Evolutionary conservation across 805 yeast genomes (phyloP), one percentile per base, ranked within the genome.

Genomic region (Pichia heedii): DNA sequence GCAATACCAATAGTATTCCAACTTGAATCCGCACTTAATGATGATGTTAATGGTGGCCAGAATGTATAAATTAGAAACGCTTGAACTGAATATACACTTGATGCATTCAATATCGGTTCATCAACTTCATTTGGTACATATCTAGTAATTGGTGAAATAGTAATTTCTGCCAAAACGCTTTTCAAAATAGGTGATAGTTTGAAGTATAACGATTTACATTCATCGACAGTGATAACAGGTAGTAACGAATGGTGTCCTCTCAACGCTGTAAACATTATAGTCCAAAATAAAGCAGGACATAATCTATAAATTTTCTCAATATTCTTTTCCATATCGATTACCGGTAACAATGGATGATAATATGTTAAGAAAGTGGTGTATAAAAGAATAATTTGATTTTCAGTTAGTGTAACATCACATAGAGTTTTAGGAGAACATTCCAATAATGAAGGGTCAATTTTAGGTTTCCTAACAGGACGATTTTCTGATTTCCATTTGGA

Each of bases 1-100:
- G 97, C 97, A 37, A 86, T 80, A 0, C 97, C 97, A 20, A 87
- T 81, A 1, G 97, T 86, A 58, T 84, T 86, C 95, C 97, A 90
- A 4, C 95, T 83, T 8, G 96, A 83, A 58, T 93, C 97, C 0
- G 97, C 96, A 61, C 94, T 84, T 38, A 93, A 70, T 0, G 97
- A 88, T 0, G 97, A 87, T 0, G 96, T 86, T 33, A 89, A 72
- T 3, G 97, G 96, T 0, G 97, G 97, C 98, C 97, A 90, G 59
- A 82, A 78, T 0, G 97, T 82, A 62, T 84, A 87, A 2, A 90
- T 66, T 22, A 90, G 64, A 50, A 90, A 82, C 0, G 97, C 97
- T 60, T 90, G 98, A 0, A 90, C 97, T 0, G 96, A 84, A 57
- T 82, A 90, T 0, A 90, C 96, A 20, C 95, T 82, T 5, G 95